A percentile compares a stretch with the other conserved stretches of the same genome.
Conservation (phyloP, 2,329 filamentous ascomycete genomes). For the Aspergillus sp. region DNA sequence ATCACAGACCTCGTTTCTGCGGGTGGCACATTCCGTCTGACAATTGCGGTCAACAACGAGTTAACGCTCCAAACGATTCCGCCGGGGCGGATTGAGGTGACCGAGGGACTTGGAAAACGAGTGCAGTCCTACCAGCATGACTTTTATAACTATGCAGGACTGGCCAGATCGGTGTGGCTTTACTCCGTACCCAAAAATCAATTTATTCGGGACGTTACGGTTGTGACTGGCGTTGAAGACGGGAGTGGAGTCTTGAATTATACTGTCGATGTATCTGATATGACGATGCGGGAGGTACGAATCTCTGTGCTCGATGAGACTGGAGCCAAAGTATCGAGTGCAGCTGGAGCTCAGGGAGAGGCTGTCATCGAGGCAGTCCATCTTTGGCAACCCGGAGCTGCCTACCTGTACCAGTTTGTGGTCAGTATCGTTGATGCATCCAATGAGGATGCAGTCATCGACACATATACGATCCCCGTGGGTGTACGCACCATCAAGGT, state of each 20-base stretch:
- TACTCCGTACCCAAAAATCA: constrained; percentile 21
- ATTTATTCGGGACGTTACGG: constrained; percentile 23
- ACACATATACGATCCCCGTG: not conserved
- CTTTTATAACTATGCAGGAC: constrained; percentile 33
- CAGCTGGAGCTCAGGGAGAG: too few relatives aligned
- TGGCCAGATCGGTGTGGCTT: constrained; percentile 29
- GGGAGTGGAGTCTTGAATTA: constrained; percentile 1
- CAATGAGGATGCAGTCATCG: not conserved
- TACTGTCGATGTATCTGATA: not conserved
- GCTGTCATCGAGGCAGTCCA: too few relatives aligned
- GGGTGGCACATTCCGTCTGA: constrained; percentile 26
- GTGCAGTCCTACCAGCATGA: constrained; percentile 30
- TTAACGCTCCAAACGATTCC: constrained; percentile 31
- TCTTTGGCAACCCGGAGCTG: not conserved
- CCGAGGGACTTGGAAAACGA: constrained; percentile 13
- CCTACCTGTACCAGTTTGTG: not conserved
- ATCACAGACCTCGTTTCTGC: constrained; percentile 21
- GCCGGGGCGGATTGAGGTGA: constrained; percentile 17
- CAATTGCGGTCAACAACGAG: constrained; percentile 32
- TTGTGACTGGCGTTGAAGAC: constrained; percentile 20
- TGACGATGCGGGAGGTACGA: constrained; percentile 14
- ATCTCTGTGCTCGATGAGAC: too few relatives aligned
- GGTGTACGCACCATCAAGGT: not conserved
- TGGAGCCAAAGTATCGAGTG: too few relatives aligned
- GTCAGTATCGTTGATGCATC: not conserved